Evolutionary conservation across 495 filamentous ascomycete genomes (phyloP).

Genomic region (Clohesyomyces aquaticus): DNA sequence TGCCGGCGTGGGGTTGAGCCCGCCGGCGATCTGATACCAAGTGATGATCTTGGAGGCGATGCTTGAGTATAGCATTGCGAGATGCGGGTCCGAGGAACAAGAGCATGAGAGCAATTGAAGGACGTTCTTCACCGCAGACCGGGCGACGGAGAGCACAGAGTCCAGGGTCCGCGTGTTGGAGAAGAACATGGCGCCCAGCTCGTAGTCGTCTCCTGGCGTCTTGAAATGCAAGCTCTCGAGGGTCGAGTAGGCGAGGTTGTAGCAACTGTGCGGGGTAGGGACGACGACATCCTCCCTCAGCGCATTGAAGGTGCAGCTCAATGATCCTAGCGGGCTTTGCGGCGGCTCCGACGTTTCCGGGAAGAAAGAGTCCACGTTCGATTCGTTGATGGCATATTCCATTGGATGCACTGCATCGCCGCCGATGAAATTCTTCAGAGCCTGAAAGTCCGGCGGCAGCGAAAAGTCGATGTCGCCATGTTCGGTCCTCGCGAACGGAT

Average conservation of each 20-base stretch:
- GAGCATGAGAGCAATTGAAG: slow-evolving; percentile 32
- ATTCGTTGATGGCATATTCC: slow-evolving; percentile 16
- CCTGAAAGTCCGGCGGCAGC: slow-evolving; percentile 28
- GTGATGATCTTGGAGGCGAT: slow-evolving; percentile 37
- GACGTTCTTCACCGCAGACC: slow-evolving; percentile 27
- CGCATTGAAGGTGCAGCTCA: slow-evolving; percentile 11
- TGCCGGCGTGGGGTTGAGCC: slow-evolving; percentile 22
- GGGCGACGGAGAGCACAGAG: slow-evolving; percentile 31
- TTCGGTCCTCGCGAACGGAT: slow-evolving; percentile 31
- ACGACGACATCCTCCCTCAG: slow-evolving; percentile 11
- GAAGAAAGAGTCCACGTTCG: slow-evolving; percentile 11
- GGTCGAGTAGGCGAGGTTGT: slow-evolving; percentile 30
- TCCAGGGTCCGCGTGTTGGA: slow-evolving; percentile 27
- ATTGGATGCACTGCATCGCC: slow-evolving; percentile 16
- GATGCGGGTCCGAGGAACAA: slow-evolving; percentile 36
- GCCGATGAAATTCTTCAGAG: slow-evolving; percentile 33
- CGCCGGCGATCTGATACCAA: slow-evolving; percentile 39
- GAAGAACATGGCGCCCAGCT: not conserved
- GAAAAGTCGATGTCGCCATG: slow-evolving; percentile 11
- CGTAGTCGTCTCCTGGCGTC: not conserved
- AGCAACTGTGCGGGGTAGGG: slow-evolving; percentile 32
- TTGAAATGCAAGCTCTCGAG: slow-evolving; percentile 24
- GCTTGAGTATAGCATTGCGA: slow-evolving; percentile 39
- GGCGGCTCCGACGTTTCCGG: slow-evolving; percentile 5
- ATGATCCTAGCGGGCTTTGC: slow-evolving; percentile 14